Base-by-base conservation (phyloP, 345 rosid species). In the Eucalyptus curtisii region DNA sequence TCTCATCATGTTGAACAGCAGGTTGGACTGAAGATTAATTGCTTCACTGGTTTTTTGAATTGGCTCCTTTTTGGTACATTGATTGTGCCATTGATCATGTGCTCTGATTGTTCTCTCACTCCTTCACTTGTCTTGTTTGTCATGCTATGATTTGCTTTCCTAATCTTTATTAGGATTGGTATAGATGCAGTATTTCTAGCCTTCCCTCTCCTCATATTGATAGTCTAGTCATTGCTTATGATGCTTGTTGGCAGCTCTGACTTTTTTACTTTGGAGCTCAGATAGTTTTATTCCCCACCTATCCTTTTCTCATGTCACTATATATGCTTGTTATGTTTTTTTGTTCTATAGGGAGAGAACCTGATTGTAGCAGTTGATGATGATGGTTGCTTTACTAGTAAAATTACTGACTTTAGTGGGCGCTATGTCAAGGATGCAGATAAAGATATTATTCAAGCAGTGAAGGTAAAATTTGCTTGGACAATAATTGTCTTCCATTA, bases 321-420 rank as follows among this genome's bases (percentile, higher is more conserved):
- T 81, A 7, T 49, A 31, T 88, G 37, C 50, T 90, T 71, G 71
- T 31, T 24, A 30, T 49, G 15, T 64, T 87, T 87, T 57, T 25
- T 52, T 89, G 87, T 40, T 81, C 61, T 89, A 85, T 90, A 97
- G 99, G 99, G 97, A 15, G 99, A 95, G 88, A 93, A 92, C 87
- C 90, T 98, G 91, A 91, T 95, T 44, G 99, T 98, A 81, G 95
- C 99, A 33, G 99, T 98, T 91, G 99, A 98, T 90, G 99, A 97
- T 86, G 99, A 98, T 92, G 99, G 99, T 76, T 94, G 89, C 89
- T 98, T 98, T 91, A 95, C 95, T 79, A 96, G 91, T 88, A 97
- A 93, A 91, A 93, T 98, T 90, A 86, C 96, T 25, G 97, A 96
- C 86, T 98, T 98, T 87, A 82, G 91, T 81, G 98, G 99, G 86